Evolutionary conservation across 441 rosid species (phyloP), one percentile per base, ranked within the genome.

Genomic region (Omphalea diandra): DNA sequence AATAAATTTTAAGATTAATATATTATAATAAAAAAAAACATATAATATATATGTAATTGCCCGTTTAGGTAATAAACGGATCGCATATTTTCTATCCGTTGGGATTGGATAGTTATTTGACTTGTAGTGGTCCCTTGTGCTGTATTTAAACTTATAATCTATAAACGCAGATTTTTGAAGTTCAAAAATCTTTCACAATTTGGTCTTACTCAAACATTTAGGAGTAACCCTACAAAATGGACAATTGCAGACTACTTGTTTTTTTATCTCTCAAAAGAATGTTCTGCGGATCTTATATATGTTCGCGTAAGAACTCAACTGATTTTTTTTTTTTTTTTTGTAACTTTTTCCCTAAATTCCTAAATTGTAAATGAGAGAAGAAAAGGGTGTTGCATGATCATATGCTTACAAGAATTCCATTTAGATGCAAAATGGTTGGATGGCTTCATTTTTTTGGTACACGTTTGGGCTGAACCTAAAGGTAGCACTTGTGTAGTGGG

Each of bases 91-190:
- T n/a, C n/a, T n/a, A n/a, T n/a, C n/a, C n/a, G n/a, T n/a, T n/a
- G n/a, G n/a, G 79, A 75, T 71, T 73, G 69, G 69, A 54, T 2
- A 2, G 7, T 20, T 12, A 32, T 66, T 33, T 18, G 49, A 40
- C 33, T 26, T 26, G 27, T 10, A 40, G 73, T 73, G 77, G 77
- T 65, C 80, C 75, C 20, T 50, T 31, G 15, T 31, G 6, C 32
- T 31, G 0, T 49, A 29, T 44, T 38, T 18, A 40, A 38, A 47
- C 29, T 24, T 24, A 73, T 24, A 50, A 14, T 56, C 18, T 40
- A 18, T 49, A 22, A 38, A 9, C 44, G 22, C 22, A 20, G 29
- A 18, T 32, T 24, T 54, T 57, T 46, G 27, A 72, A 44, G 50
- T 65, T 55, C 22, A 65, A 65, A 72, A 22, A 3, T 4, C 8